phyloP scores from a whole-genome alignment of 192 early-diverging fungal genomes.

The Cladochytrium replicatum region DNA sequence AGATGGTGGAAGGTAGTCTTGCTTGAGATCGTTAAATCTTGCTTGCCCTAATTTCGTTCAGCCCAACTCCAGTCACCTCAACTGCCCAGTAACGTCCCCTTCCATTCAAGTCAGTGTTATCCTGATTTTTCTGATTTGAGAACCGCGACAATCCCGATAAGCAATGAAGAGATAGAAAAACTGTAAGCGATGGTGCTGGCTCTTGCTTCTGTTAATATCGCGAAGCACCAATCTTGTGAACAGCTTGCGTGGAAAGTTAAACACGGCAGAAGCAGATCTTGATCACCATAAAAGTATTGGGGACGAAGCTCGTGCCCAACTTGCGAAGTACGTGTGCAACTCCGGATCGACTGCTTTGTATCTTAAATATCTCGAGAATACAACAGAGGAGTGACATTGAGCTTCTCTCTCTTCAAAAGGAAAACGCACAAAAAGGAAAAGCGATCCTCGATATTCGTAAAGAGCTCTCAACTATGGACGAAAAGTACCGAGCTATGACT shows the following conservation, averaged over 20 bases:
- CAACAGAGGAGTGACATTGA: slow-evolving; percentile 32
- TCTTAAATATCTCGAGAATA: slow-evolving; percentile 27
- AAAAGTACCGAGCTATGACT: slow-evolving; percentile 21
- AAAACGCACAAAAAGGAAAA: slow-evolving; percentile 25
- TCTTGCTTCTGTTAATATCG: neutral
- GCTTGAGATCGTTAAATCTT: no score
- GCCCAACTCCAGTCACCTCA: no score
- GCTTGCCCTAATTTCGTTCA: no score
- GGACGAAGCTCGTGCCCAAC: no score
- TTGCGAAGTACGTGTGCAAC: slow-evolving; percentile 3
- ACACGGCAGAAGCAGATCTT: slow-evolving; percentile 20
- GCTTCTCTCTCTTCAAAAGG: slow-evolving; percentile 29
- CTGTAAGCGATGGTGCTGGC: slow-evolving; percentile 2
- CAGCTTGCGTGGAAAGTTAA: slow-evolving; percentile 31
- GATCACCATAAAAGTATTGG: slow-evolving; percentile 1
- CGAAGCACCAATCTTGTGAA: slow-evolving; percentile 22
- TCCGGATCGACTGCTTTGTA: neutral
- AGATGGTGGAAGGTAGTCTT: no score
- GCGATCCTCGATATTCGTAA: slow-evolving; percentile 10
- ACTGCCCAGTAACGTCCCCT: neutral
- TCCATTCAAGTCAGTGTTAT: neutral
- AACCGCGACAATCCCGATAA: neutral
- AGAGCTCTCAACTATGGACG: slow-evolving; percentile 24
- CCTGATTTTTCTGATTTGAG: slow-evolving; percentile 4
- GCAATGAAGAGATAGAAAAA: slow-evolving; percentile 11